Percentiles rank a stretch among this genome's conserved stretches.
Evolutionary conservation across 805 yeast genomes (phyloP).

Genomic region (Suhomyces faveliae): DNA sequence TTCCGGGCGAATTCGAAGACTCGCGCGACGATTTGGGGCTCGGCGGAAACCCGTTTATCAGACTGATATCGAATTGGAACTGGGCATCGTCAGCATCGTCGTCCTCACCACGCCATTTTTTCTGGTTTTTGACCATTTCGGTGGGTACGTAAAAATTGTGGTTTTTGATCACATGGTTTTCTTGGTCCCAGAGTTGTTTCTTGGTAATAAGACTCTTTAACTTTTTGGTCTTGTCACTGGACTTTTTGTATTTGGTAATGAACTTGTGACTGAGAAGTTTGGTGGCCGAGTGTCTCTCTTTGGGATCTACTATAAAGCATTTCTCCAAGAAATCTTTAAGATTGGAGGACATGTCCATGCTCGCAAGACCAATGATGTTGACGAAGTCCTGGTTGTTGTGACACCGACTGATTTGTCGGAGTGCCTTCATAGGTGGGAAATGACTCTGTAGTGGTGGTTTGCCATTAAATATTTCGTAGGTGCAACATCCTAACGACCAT

Average conservation of each 20-base stretch:
- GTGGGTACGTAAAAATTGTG: slow-evolving; percentile 39
- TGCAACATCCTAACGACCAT: slow-evolving; percentile 80
- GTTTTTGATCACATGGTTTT: slow-evolving; percentile 29
- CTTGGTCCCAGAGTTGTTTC: slow-evolving; percentile 40
- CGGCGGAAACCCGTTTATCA: slow-evolving; percentile 21
- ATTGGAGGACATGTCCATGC: slow-evolving; percentile 19
- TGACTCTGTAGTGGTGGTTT: slow-evolving; percentile 61
- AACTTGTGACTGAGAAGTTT: slow-evolving; percentile 35
- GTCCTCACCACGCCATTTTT: slow-evolving; percentile 24
- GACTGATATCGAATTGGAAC: slow-evolving; percentile 38
- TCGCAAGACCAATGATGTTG: slow-evolving; percentile 24
- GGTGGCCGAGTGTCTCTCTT: slow-evolving; percentile 30
- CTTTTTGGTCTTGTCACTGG: slow-evolving; percentile 13
- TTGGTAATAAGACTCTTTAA: slow-evolving; percentile 33
- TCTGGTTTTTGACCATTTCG: slow-evolving; percentile 32
- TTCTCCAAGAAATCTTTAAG: slow-evolving; percentile 33
- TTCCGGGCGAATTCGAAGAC: slow-evolving; percentile 20
- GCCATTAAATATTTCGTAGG: slow-evolving; percentile 68
- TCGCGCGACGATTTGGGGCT: slow-evolving; percentile 17
- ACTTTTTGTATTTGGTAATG: slow-evolving; percentile 19
- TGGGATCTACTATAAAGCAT: slow-evolving; percentile 36
- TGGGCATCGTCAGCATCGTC: slow-evolving; percentile 11
- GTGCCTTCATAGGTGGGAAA: slow-evolving; percentile 44
- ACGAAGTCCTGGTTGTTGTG: slow-evolving; percentile 29
- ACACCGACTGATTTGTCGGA: slow-evolving; percentile 37